These are phyloP conservation scores for Mariannaea elegans DNA, from an alignment of 2,329 filamentous ascomycete species.

Conservation along the genomic window DNA sequence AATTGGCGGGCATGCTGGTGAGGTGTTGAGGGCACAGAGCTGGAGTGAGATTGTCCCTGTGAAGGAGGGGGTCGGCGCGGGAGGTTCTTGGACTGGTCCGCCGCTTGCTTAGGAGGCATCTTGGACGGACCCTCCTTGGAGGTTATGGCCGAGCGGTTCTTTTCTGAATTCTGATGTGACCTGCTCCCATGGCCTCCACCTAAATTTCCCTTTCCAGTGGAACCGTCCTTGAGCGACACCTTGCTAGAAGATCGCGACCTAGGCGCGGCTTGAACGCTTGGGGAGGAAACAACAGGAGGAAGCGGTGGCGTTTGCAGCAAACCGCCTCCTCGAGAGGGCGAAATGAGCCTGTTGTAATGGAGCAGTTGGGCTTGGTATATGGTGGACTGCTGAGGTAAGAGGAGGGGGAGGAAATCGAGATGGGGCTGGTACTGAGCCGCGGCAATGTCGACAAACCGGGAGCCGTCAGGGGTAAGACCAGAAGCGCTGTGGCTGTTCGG, in stretches of 20 bases:
- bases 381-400: slow-evolving; percentile 67
- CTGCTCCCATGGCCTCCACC: slow-evolving; percentile 73
- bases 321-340: slow-evolving; percentile 63
- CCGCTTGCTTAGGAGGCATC: slow-evolving; percentile 58
- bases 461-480: slow-evolving; percentile 43
- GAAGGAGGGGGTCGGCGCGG: slow-evolving; percentile 42
- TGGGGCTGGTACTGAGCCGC: slow-evolving; percentile 51
- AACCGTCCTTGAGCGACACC: slow-evolving; percentile 63
- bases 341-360: slow-evolving; percentile 72
- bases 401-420: slow-evolving; percentile 64
- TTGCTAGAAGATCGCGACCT: slow-evolving; percentile 69
- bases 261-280: slow-evolving; percentile 64
- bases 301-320: slow-evolving; percentile 66
- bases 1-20: slow-evolving; percentile 88
- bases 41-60: slow-evolving; percentile 68
- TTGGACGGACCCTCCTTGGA: slow-evolving; percentile 62
- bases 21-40: slow-evolving; percentile 91
- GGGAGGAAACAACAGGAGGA: slow-evolving; percentile 63
- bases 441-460: slow-evolving; percentile 42
- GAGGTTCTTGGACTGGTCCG: slow-evolving; percentile 44
- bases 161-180: slow-evolving; percentile 63
- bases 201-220: slow-evolving; percentile 55
- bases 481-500: slow-evolving; percentile 39
- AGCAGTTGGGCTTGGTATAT: slow-evolving; percentile 70
- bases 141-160: slow-evolving; percentile 70